Conservation (phyloP, 1,139 yeast genomes). For the Magnusiomyces suaveolens region DNA sequence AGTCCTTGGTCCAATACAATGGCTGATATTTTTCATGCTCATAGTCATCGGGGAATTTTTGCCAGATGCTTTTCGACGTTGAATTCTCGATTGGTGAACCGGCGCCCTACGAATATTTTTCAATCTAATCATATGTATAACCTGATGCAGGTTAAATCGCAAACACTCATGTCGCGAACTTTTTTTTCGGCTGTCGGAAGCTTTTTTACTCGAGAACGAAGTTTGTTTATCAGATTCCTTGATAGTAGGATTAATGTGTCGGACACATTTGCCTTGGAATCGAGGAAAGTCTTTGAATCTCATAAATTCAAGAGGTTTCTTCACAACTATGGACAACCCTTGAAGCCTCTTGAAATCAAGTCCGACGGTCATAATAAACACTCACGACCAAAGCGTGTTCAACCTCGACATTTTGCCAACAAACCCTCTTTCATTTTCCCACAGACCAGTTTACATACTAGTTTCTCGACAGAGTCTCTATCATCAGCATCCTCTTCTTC, state of each 20-base stretch:
- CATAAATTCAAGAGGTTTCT: neutral
- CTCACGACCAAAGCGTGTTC: neutral
- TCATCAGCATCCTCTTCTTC: neutral
- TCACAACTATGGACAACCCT: neutral
- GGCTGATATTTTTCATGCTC: neutral
- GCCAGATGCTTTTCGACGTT: neutral
- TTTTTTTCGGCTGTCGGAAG: neutral
- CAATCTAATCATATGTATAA: neutral
- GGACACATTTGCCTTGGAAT: neutral
- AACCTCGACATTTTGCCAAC: neutral
- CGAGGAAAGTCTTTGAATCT: neutral
- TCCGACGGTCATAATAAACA: neutral
- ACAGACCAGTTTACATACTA: slow-evolving; percentile 4
- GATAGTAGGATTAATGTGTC: neutral
- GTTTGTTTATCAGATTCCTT: neutral
- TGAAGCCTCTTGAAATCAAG: neutral
- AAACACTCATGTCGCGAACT: neutral
- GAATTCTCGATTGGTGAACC: neutral
- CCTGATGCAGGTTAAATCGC: neutral
- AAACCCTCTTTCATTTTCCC: slow-evolving; percentile 8
- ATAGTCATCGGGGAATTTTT: neutral
- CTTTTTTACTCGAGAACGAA: slow-evolving; percentile 1
- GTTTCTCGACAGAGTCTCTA: neutral
- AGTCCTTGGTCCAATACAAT: neutral
- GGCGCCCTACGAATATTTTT: neutral